Percentiles rank a stretch among this genome's conserved stretches.
Conservation (phyloP, 2,329 filamentous ascomycete species). For the Dendryphion nanum region DNA sequence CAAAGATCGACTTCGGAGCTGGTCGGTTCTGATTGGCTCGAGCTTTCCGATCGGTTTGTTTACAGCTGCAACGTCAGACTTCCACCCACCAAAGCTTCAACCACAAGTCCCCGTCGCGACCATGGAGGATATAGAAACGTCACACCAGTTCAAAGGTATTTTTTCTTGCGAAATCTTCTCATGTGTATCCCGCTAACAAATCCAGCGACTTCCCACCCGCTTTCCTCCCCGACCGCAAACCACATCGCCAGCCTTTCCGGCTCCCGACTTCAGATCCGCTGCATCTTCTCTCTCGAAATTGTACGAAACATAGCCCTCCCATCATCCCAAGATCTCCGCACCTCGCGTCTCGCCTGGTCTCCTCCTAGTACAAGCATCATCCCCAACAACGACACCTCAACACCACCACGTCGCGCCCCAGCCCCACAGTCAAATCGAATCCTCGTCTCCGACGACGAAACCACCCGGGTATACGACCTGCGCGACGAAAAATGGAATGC, state of each 20-base stretch:
- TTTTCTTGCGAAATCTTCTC: slow-evolving; percentile 11
- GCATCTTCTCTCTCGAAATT: slow-evolving; percentile 34
- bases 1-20: no score
- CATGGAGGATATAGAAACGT: slow-evolving; percentile 29
- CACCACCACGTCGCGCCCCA: slow-evolving; percentile 18
- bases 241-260: slow-evolving; percentile 40
- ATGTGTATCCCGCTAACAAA: background rate
- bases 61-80: no score
- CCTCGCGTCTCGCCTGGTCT: slow-evolving; percentile 39
- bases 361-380: slow-evolving; percentile 8
- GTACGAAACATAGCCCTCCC: slow-evolving; percentile 36
- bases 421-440: slow-evolving; percentile 34
- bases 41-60: slow-evolving; percentile 19
- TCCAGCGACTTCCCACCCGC: slow-evolving; percentile 30
- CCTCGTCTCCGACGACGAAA: slow-evolving; percentile 41
- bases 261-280: slow-evolving; percentile 41
- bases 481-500: slow-evolving; percentile 43
- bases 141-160: slow-evolving; percentile 33
- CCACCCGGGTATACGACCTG: slow-evolving; percentile 43
- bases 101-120: slow-evolving; percentile 2
- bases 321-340: slow-evolving; percentile 26
- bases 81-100: slow-evolving; percentile 17
- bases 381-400: slow-evolving; percentile 5
- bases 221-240: slow-evolving; percentile 39
- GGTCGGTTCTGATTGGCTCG: slow-evolving; percentile 25